phyloP scores from a whole-genome alignment of 2,329 filamentous ascomycete species.

The Boeremia exigua region DNA sequence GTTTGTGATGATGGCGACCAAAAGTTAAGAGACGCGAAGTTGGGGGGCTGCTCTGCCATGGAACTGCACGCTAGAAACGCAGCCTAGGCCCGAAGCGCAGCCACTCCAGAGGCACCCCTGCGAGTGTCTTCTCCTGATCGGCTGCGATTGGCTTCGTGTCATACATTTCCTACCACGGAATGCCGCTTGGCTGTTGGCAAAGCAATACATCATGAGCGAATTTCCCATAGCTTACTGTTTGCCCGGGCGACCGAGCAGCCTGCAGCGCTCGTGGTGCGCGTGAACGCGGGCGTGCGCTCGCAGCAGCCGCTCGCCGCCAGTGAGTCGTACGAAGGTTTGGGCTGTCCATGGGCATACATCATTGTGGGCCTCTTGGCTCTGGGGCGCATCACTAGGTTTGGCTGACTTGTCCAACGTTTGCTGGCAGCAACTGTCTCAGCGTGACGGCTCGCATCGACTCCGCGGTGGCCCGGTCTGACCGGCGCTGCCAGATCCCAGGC shows the following conservation, averaged over 20 bases:
- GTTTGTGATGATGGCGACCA: slow-evolving; percentile 17
- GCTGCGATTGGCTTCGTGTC: slow-evolving; percentile 21
- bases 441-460: slow-evolving; percentile 21
- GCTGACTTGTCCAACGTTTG: slow-evolving; percentile 28
- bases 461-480: slow-evolving; percentile 4
- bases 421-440: slow-evolving; percentile 29
- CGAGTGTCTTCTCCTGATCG: slow-evolving; percentile 9
- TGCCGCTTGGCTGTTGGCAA: slow-evolving; percentile 20
- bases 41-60: slow-evolving; percentile 16
- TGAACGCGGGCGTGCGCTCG: background rate
- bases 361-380: slow-evolving; percentile 25
- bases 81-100: slow-evolving; percentile 12
- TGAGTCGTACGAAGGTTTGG: slow-evolving; percentile 16
- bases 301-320: slow-evolving; percentile 2
- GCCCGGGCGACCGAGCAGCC: slow-evolving; percentile 12
- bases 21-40: slow-evolving; percentile 17
- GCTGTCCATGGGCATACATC: slow-evolving; percentile 25
- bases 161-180: slow-evolving; percentile 20
- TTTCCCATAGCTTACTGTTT: slow-evolving; percentile 12
- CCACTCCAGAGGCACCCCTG: background rate
- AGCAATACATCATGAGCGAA: slow-evolving; percentile 18
- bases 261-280: slow-evolving; percentile 2
- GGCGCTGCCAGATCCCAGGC: slow-evolving; percentile 18
- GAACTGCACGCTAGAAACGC: slow-evolving; percentile 12
- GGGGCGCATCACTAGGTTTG: slow-evolving; percentile 26